These are phyloP conservation scores for Barnettozyma wickerhamii DNA, from an alignment of 805 yeast species.

Conservation along the genomic window DNA sequence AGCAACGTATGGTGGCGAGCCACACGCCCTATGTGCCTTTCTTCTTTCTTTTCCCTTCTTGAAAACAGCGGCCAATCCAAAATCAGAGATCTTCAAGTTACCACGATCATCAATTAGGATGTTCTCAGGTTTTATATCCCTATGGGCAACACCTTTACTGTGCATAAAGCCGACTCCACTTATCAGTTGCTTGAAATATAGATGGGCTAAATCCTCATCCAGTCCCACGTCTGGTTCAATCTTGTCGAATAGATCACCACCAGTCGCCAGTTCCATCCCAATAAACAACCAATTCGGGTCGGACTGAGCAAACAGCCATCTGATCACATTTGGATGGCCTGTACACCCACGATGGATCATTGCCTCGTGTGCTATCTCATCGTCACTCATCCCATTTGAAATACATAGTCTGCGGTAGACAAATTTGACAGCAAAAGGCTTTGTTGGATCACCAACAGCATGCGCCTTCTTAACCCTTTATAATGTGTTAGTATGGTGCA, in stretches of 20 bases:
- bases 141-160: slow-evolving; percentile 57
- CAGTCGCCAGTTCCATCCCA: slow-evolving; percentile 62
- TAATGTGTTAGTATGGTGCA: not conserved
- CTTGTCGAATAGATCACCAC: slow-evolving; percentile 76
- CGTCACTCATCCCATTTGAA: slow-evolving; percentile 32
- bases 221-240: slow-evolving; percentile 74
- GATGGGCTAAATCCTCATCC: slow-evolving; percentile 60
- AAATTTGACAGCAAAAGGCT: slow-evolving; percentile 54
- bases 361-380: slow-evolving; percentile 48
- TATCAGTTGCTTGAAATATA: slow-evolving; percentile 62
- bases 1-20: slow-evolving; percentile 77
- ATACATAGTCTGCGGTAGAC: slow-evolving; percentile 40
- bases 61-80: slow-evolving; percentile 67
- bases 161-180: slow-evolving; percentile 60
- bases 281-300: slow-evolving; percentile 59
- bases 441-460: slow-evolving; percentile 28
- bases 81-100: slow-evolving; percentile 70
- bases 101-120: slow-evolving; percentile 59
- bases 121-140: slow-evolving; percentile 70
- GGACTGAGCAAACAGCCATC: slow-evolving; percentile 48
- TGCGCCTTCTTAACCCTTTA: slow-evolving; percentile 47
- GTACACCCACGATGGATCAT: slow-evolving; percentile 54
- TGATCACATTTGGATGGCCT: slow-evolving; percentile 56
- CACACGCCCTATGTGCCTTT: slow-evolving; percentile 49
- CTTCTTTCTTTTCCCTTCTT: slow-evolving; percentile 43